These are phyloP conservation scores for Gautieria morchelliformis DNA, from an alignment of 768 basidiomycete genomes.

Conservation along the genomic window DNA sequence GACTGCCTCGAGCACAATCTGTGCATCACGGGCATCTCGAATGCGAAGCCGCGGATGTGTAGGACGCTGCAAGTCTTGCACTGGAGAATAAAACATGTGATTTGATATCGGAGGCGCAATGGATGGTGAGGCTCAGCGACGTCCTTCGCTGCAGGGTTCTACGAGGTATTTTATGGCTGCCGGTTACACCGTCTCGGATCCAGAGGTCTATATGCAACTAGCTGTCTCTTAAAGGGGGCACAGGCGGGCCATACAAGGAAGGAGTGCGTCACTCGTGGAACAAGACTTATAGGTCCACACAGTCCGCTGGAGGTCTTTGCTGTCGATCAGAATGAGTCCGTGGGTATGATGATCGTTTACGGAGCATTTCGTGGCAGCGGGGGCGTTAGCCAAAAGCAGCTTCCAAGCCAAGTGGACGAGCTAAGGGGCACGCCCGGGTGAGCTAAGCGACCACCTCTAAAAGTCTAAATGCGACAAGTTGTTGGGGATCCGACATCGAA, in stretches of 20 bases:
- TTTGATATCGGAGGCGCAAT: not conserved
- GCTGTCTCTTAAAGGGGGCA: not conserved
- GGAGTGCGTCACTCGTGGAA: not conserved
- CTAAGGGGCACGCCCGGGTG: not conserved
- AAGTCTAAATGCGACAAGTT: conserved; percentile 6
- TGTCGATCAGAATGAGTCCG: conserved; percentile 1
- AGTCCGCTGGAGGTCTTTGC: not conserved
- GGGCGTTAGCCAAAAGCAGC: not conserved
- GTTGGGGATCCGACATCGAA: not conserved
- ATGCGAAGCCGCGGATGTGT: conserved; percentile 59
- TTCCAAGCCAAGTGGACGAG: not conserved
- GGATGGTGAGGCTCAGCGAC: not conserved
- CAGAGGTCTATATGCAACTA: not conserved
- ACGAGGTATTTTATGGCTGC: not conserved
- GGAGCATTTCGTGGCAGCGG: conserved; percentile 4
- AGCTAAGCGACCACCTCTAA: conserved; percentile 3
- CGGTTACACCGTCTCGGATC: not conserved
- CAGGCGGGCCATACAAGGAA: not conserved
- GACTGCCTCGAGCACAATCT: conserved; percentile 57
- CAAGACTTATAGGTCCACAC: not conserved
- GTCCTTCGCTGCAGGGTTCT: not conserved
- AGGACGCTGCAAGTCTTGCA: conserved; percentile 44
- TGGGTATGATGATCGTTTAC: not conserved
- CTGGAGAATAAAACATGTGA: conserved; percentile 26
- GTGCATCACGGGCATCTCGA: conserved; percentile 56